These are phyloP conservation scores for Fibroporia radiculosa DNA, from an alignment of 768 basidiomycete genomes.

Conservation along the genomic window DNA sequence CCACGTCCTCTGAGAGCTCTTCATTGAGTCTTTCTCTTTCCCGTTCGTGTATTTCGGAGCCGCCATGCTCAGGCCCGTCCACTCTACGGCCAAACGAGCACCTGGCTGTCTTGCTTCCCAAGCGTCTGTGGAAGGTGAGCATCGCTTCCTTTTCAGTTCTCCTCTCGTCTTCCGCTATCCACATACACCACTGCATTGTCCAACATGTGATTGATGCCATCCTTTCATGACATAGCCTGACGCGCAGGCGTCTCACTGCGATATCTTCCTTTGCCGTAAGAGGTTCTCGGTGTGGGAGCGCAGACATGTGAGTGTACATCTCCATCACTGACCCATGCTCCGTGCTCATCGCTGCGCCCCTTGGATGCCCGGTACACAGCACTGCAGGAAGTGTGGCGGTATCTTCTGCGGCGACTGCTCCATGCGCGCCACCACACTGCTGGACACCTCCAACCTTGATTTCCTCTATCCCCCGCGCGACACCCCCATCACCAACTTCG, in stretches of 20 bases:
- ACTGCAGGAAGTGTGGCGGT: conserved; percentile 81
- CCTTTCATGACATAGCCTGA: conserved; percentile 43
- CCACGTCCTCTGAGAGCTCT: conserved; percentile 17
- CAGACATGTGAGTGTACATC: conserved; percentile 52
- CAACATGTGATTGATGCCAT: conserved; percentile 15
- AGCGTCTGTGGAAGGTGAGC: conserved; percentile 62
- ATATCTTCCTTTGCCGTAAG: conserved; percentile 64
- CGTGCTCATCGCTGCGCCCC: conserved; percentile 17
- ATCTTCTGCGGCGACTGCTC: conserved; percentile 65
- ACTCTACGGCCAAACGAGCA: conserved; percentile 49
- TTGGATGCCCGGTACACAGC: conserved; percentile 32
- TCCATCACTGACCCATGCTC: conserved; percentile 10
- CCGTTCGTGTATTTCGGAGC: conserved; percentile 18
- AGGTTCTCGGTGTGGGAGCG: conserved; percentile 65
- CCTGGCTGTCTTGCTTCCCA: conserved; percentile 67
- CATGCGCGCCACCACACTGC: conserved; percentile 48
- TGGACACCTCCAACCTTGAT: conserved; percentile 63
- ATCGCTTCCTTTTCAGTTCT: conserved; percentile 8
- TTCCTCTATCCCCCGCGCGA: conserved; percentile 69
- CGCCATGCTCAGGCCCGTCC: conserved; percentile 13
- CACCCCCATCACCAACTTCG: conserved; percentile 49
- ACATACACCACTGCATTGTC: conserved; percentile 1
- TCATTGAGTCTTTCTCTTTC: conserved; percentile 18
- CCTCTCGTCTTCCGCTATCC: conserved; percentile 1
- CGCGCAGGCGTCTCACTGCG: conserved; percentile 51